Base-by-base conservation (phyloP, 73 alveolate genomes). In the Durusdinium trenchii region DNA sequence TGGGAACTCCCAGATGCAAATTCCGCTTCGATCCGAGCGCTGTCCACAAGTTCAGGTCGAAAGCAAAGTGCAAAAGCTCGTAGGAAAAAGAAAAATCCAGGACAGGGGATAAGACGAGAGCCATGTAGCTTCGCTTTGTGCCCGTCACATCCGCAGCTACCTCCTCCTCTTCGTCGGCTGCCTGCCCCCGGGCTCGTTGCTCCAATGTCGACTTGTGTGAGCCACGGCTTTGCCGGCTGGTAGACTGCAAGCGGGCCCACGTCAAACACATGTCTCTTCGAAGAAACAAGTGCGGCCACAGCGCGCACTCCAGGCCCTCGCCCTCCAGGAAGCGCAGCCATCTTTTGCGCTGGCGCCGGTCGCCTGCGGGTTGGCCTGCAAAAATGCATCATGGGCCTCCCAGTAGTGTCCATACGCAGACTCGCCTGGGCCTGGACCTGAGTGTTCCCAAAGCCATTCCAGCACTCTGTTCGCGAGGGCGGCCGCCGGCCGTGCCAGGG, bases 1-100 rank as follows among this genome's bases (percentile, higher is more conserved):
- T 42, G 28, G 90, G 90, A 43, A 28, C 12, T 38, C 64, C 43
- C 36, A 45, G 4, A 6, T 45, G 64, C 64, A 79, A 30, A 38
- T 79, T 79, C 26, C 64, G 35, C 62, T 79, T 79, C 38, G 64
- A 18, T 3, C 90, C 90, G 18, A 76, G 35, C 1, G 20, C 86
- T 20, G 86, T 76, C 86, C 86, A 82, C 7, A 82, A 71, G 23
- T 47, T 48, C 73, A 82, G 46, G 45, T 82, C 93, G 45, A 47
- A 82, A 48, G 93, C 45, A 48, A 82, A 82, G 48, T 82, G 93
- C 45, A 82, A 71, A 9, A 82, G 64, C 71, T 82, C 93, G 93
- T 45, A 47, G 46, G 93, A 82, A 18, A 32, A 23, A 14, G 48
- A 26, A n/a, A 3, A 82, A 71, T 76, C 86, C 86, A 76, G 54